Base-by-base conservation (phyloP, 148 eudicot species). In the Chenopodium album region DNA sequence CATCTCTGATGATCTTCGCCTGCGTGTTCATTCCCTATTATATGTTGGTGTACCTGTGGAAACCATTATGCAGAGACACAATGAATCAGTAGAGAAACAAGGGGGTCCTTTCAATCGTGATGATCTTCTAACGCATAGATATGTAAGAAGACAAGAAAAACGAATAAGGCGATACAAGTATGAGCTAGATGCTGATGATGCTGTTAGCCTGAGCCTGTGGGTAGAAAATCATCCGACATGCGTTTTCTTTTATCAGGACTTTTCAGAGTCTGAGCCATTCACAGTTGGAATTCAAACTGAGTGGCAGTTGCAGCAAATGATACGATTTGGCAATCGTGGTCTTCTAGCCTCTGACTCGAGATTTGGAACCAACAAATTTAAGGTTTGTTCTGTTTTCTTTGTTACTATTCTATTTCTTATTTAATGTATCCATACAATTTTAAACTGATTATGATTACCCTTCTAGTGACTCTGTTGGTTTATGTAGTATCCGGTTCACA, bases 301-400 rank as follows among this genome's bases (percentile, higher is more conserved):
- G 78, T 95, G 99, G 99, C 99, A 95, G 82, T 85, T 95, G 94
- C 99, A 95, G 65, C 99, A 94, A 80, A 87, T 95, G 99, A 89
- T 94, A 75, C 94, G 88, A 64, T 95, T 92, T 89, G 99, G 99
- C 29, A 93, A 93, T 84, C 86, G 85, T 71, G 81, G 94, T 77
- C 97, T 95, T 32, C 76, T 95, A 80, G 94, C 89, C 81, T 91
- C 91, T 82, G 89, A 92, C 90, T 93, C 95, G 11, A 90, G 88
- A 82, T 93, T 95, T 78, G 99, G 97, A 47, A 87, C 91, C 29
- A 83, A 94, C 85, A 95, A 94, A 83, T 77, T 93, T 76, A 91
- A 95, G 99, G 99, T 95, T 29, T 79, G 89, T 74, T 71, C 67
- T 84, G 41, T 16, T 82, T 69, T 68, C 64, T 64, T 23, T 59